phyloP scores from a whole-genome alignment of 768 basidiomycete genomes.

The Antrodiella citrinella region DNA sequence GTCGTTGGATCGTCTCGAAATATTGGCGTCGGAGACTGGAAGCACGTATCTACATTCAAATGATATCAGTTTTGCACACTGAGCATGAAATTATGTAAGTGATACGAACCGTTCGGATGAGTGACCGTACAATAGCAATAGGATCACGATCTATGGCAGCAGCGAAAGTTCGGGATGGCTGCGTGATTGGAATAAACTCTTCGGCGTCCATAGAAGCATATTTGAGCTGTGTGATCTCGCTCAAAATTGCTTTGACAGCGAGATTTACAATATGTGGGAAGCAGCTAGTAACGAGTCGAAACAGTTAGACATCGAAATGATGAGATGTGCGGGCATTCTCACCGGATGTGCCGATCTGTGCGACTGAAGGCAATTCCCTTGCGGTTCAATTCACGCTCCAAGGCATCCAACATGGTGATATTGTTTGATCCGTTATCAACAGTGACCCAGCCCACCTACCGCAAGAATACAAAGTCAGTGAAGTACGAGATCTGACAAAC shows the following conservation, averaged over 20 bases:
- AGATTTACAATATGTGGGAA: slow-evolving; percentile 15
- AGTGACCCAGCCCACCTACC: not conserved
- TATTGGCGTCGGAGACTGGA: slow-evolving; percentile 1
- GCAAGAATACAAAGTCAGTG: too few relatives aligned
- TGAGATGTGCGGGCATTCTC: not conserved
- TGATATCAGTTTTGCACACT: not conserved
- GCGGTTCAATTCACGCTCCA: not conserved
- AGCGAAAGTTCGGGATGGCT: too few relatives aligned
- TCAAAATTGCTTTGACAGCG: slow-evolving; percentile 1
- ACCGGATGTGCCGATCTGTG: not conserved
- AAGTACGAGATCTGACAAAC: too few relatives aligned
- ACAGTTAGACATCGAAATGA: not conserved
- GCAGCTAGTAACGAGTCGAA: slow-evolving; percentile 12
- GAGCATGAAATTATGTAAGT: not conserved
- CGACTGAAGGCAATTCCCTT: not conserved
- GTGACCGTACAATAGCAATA: not conserved
- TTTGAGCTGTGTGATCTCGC: slow-evolving; percentile 3
- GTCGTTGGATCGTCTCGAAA: not conserved
- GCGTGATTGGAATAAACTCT: not conserved
- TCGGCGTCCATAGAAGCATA: not conserved
- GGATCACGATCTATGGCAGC: not conserved
- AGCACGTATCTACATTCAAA: not conserved
- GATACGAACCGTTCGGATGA: slow-evolving; percentile 4
- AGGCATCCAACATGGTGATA: not conserved
- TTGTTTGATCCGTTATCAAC: not conserved